Conservation (phyloP, 2,329 filamentous ascomycete genomes). For the Eutypa lata region DNA sequence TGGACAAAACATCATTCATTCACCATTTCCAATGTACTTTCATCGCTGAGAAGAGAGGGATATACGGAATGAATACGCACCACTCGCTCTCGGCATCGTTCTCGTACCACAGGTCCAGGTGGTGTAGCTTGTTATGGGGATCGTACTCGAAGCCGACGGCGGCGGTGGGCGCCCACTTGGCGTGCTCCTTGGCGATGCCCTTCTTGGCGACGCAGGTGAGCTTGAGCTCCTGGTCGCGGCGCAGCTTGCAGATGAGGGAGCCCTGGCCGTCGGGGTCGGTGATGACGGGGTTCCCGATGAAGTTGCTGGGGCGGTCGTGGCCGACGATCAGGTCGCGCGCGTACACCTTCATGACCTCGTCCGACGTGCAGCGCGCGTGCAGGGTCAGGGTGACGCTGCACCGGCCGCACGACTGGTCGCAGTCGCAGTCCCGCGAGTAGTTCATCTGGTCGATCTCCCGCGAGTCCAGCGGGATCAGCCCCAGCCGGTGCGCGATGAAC, state of each 20-base stretch:
- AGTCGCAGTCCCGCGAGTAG: slow-evolving; percentile 93
- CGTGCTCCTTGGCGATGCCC: slow-evolving; percentile 97
- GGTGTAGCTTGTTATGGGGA: slow-evolving; percentile 90
- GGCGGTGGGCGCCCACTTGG: slow-evolving; percentile 92
- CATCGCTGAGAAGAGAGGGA: background rate
- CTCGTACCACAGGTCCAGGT: slow-evolving; percentile 95
- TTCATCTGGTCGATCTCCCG: slow-evolving; percentile 78
- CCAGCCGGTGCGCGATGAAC: slow-evolving; percentile 89
- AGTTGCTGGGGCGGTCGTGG: slow-evolving; percentile 66
- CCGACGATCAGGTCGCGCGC: slow-evolving; percentile 80
- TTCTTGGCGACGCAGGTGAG: slow-evolving; percentile 95
- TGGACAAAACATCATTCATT: no score
- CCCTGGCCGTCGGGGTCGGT: slow-evolving; percentile 79
- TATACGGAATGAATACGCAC: slow-evolving; percentile 46
- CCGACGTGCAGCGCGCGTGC: slow-evolving; percentile 79
- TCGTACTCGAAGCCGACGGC: slow-evolving; percentile 98
- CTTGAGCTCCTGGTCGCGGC: slow-evolving; percentile 84
- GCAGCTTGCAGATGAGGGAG: slow-evolving; percentile 83
- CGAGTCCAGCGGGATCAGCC: slow-evolving; percentile 82
- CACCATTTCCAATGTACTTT: background rate
- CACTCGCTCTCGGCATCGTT: slow-evolving; percentile 78
- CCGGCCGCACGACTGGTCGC: slow-evolving; percentile 89
- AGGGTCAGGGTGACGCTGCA: slow-evolving; percentile 84
- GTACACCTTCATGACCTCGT: slow-evolving; percentile 91
- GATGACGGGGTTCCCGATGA: slow-evolving; percentile 78